Evolutionary conservation across 139 green algal species (phyloP), one percentile per base, ranked within the genome.

Genomic region (Penium margaritaceum): DNA sequence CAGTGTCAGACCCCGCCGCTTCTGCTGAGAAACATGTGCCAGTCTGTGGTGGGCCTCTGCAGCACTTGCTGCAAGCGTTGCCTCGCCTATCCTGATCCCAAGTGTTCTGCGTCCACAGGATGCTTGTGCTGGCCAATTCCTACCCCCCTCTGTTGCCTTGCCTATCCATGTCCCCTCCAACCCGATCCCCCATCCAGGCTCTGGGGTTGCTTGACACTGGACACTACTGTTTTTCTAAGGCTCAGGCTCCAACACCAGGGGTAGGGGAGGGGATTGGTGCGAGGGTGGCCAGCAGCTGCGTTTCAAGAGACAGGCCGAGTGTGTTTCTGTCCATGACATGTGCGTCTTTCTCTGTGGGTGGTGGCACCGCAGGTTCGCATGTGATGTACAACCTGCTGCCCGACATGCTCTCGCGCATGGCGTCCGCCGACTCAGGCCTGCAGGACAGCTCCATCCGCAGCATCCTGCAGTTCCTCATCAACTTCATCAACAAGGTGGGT

Each of bases 361-460:
- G n/a, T 67, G 5, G 3, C 9, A 7, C 21, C 19, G 24, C 73
- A 80, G 65, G 73, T 76, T 85, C 84, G 63, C 89, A 83, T 74
- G 88, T 90, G 7, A 87, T 97, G 38, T 95, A 95, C 84, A 95
- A 96, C 81, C 81, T 97, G 74, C 78, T 97, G 63, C 90, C 91
- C 17, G 92, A 97, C 77, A 91, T 96, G 64, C 82, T 97, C 43
- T 88, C 76, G 47, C 78, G 69, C 61, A 80, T 96, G 43, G 85
- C 75, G 30, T 19, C 21, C 9, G 39, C 70, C 24, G 47, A 19
- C 3, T n/a, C n/a, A n/a, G 2, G 30, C 19, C 51, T 84, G 12
- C 19, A 51, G 5, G 30, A 73, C 29, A 67, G 69, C 0, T 46
- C 36, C 9, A 78, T 87, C 68, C 44, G 53, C 12, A n/a, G 21